phyloP scores from a whole-genome alignment of 2,329 filamentous ascomycete genomes.

The Colletotrichum karsti region DNA sequence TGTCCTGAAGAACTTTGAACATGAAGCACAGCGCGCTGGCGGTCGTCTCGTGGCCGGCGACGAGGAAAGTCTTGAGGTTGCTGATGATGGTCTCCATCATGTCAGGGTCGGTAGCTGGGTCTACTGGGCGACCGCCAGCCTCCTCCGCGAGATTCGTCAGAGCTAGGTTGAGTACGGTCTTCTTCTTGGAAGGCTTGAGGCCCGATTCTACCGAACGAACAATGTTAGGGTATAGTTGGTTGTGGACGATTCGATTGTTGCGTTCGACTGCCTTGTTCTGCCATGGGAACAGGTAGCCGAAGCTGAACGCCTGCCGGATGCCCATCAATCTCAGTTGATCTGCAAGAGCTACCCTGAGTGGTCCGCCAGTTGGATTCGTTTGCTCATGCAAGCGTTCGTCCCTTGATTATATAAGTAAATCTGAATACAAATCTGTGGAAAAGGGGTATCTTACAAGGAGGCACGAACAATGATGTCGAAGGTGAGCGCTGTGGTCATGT shows the following conservation, averaged over 20 bases:
- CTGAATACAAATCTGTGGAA: fast-evolving
- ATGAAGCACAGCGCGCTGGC: conserved; percentile 43
- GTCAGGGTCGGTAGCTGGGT: background rate
- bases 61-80: conserved; percentile 45
- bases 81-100: conserved; percentile 36
- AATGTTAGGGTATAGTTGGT: background rate
- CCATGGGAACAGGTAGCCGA: conserved; percentile 41
- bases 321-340: conserved; percentile 23
- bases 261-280: conserved; percentile 9
- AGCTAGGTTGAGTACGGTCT: conserved; percentile 8
- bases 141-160: conserved; percentile 5
- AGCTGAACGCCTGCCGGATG: conserved; percentile 38
- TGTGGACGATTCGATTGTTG: background rate
- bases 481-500: conserved; percentile 22
- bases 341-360: conserved; percentile 4
- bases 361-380: conserved; percentile 23
- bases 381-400: conserved; percentile 40
- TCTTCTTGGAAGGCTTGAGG: conserved; percentile 12
- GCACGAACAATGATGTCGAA: conserved; percentile 41
- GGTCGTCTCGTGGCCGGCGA: conserved; percentile 48
- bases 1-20: conserved; percentile 37
- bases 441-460: background rate
- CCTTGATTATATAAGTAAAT: conserved; percentile 26
- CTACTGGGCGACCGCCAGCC: background rate
- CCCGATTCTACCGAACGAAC: background rate